These are phyloP conservation scores for Amauroascus verrucosus DNA, from an alignment of 2,329 filamentous ascomycete species.

Conservation along the genomic window DNA sequence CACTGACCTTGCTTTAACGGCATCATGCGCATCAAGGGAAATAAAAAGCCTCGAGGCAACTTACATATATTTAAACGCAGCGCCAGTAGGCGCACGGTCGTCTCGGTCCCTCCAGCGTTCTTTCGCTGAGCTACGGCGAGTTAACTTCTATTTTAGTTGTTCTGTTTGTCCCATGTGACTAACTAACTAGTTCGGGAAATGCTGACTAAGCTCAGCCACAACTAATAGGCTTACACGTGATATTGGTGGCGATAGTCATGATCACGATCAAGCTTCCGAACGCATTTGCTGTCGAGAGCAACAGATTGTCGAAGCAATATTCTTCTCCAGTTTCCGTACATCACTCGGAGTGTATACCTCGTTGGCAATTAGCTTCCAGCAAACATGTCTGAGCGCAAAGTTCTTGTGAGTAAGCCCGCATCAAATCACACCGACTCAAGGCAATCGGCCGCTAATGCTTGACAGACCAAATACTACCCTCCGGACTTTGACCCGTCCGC, in stretches of 20 bases:
- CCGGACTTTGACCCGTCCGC: conserved; percentile 83
- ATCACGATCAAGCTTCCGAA: too few relatives aligned
- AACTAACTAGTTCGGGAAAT: background rate
- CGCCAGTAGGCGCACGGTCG: background rate
- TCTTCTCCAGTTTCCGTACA: too few relatives aligned
- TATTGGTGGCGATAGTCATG: background rate
- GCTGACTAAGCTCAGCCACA: background rate
- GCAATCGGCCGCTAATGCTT: background rate
- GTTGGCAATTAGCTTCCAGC: background rate
- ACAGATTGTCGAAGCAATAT: too few relatives aligned
- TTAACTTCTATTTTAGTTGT: background rate
- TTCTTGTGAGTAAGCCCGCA: conserved; percentile 38
- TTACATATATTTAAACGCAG: background rate
- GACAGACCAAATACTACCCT: conserved; percentile 43
- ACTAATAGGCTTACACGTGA: background rate
- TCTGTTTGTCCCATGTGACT: background rate
- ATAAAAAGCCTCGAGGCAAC: background rate
- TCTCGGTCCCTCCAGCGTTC: background rate
- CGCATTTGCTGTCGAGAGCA: too few relatives aligned
- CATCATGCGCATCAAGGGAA: background rate
- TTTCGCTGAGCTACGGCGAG: too few relatives aligned
- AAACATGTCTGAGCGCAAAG: conserved; percentile 76
- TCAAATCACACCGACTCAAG: background rate
- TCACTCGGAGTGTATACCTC: too few relatives aligned
- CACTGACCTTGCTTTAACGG: too few relatives aligned